A percentile compares a stretch with the other conserved stretches of the same genome.
These are phyloP conservation scores for Candida mattraensis DNA, from an alignment of 805 yeast species.

Conservation along the genomic window DNA sequence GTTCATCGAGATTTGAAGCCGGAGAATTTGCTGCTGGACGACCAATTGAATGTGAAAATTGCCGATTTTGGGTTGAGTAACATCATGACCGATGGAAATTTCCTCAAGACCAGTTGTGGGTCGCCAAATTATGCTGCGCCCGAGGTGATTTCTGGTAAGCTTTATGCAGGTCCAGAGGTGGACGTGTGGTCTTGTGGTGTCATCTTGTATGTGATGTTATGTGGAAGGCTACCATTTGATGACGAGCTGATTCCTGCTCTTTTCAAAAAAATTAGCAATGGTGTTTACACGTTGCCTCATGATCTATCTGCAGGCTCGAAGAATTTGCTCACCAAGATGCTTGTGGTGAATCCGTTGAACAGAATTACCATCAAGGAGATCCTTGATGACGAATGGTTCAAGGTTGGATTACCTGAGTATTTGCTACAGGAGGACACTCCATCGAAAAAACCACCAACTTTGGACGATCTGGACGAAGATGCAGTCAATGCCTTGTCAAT, in stretches of 20 bases:
- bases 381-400: conserved; percentile 94
- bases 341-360: conserved; percentile 91
- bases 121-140: conserved; percentile 98
- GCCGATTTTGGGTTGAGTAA: conserved; percentile 95
- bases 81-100: conserved; percentile 97
- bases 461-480: conserved; percentile 62
- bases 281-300: conserved; percentile 88
- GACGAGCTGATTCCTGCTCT: conserved; percentile 94
- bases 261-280: conserved; percentile 88
- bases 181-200: conserved; percentile 99
- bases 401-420: conserved; percentile 74
- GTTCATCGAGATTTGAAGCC: conserved; percentile 97
- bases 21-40: conserved; percentile 87
- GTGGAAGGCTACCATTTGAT: conserved; percentile 94
- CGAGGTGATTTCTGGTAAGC: conserved; percentile 90
- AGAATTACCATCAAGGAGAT: conserved; percentile 91
- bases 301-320: conserved; percentile 85
- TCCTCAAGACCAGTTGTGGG: conserved; percentile 92
- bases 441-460: conserved; percentile 31
- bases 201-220: conserved; percentile 89
- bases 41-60: conserved; percentile 86
- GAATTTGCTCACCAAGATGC: conserved; percentile 78
- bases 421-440: conserved; percentile 59
- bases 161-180: conserved; percentile 97
- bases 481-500: conserved; percentile 71